Conservation (phyloP, 1,284 basidiomycete species). For the Irpex rosettiformis region DNA sequence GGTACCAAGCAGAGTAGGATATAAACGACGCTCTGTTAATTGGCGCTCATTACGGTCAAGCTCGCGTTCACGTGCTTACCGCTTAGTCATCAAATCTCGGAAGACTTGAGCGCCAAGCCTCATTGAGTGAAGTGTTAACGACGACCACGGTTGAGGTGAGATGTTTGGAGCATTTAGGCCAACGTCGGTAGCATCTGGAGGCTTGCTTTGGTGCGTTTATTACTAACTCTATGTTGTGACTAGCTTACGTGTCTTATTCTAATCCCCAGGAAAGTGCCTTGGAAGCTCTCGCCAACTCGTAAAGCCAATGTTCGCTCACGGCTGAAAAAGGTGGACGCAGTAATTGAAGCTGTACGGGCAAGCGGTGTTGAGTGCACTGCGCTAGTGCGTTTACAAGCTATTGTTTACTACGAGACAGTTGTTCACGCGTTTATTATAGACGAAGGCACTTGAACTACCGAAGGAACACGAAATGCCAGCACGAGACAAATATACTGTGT, state of each 20-base stretch:
- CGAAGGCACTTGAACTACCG: constrained; percentile 71
- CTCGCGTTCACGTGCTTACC: constrained; percentile 6
- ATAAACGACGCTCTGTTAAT: background rate
- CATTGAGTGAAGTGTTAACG: constrained; percentile 1
- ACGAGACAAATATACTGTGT: constrained; percentile 95
- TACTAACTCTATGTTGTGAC: background rate
- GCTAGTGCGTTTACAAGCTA: constrained; percentile 51
- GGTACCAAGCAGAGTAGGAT: background rate
- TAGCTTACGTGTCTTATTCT: background rate
- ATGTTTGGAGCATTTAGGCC: constrained; percentile 81
- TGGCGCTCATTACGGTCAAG: constrained; percentile 14
- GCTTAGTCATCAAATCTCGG: constrained; percentile 28
- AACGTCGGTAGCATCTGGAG: constrained; percentile 60
- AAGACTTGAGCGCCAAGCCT: constrained; percentile 5
- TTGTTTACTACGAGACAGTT: background rate
- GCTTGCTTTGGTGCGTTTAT: constrained; percentile 68
- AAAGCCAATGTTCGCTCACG: constrained; percentile 89
- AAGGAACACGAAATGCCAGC: constrained; percentile 87
- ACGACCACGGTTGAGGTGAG: constrained; percentile 17
- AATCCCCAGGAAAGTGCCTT: constrained; percentile 83
- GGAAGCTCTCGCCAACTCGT: constrained; percentile 86
- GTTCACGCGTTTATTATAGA: constrained; percentile 33
- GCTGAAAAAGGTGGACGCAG: constrained; percentile 89
- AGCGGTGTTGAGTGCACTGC: constrained; percentile 78
- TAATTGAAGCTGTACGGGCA: constrained; percentile 83